These are phyloP conservation scores for Fistulinella cinereoalba DNA, from an alignment of 1,284 basidiomycete genomes.

Conservation along the genomic window DNA sequence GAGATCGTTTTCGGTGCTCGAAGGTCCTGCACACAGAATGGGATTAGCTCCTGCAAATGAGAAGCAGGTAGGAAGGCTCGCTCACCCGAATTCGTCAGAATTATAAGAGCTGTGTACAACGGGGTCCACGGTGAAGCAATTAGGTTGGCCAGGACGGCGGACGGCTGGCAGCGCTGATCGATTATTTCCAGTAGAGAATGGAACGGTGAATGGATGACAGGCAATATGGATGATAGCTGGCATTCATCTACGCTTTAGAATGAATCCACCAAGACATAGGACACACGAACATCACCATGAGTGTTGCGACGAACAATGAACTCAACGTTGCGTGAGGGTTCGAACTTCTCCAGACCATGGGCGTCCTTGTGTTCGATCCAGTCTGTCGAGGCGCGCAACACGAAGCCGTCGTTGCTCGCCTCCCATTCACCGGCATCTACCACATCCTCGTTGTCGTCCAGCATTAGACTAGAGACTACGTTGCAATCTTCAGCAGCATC, in stretches of 20 bases:
- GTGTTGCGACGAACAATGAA: conserved; percentile 39
- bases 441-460: conserved; percentile 63
- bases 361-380: conserved; percentile 65
- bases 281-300: conserved; percentile 18
- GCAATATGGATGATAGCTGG: conserved; percentile 35
- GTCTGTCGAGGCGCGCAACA: conserved; percentile 59
- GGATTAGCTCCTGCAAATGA: neutral
- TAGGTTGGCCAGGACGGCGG: conserved; percentile 47
- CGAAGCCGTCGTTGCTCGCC: conserved; percentile 37
- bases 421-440: conserved; percentile 60
- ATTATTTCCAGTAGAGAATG: conserved; percentile 47
- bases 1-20: conserved; percentile 42
- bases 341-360: conserved; percentile 62
- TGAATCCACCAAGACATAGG: neutral
- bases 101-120: conserved; percentile 55
- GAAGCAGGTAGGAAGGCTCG: conserved; percentile 1
- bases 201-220: conserved; percentile 57
- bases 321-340: conserved; percentile 61
- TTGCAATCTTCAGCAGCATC: conserved; percentile 36
- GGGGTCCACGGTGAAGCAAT: conserved; percentile 53
- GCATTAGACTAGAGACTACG: conserved; percentile 38
- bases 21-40: conserved; percentile 27
- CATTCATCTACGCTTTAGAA: conserved; percentile 8
- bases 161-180: conserved; percentile 49
- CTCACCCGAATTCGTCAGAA: conserved; percentile 50